Base-by-base conservation (phyloP, 495 filamentous ascomycete species). In the Talaromyces liani region DNA sequence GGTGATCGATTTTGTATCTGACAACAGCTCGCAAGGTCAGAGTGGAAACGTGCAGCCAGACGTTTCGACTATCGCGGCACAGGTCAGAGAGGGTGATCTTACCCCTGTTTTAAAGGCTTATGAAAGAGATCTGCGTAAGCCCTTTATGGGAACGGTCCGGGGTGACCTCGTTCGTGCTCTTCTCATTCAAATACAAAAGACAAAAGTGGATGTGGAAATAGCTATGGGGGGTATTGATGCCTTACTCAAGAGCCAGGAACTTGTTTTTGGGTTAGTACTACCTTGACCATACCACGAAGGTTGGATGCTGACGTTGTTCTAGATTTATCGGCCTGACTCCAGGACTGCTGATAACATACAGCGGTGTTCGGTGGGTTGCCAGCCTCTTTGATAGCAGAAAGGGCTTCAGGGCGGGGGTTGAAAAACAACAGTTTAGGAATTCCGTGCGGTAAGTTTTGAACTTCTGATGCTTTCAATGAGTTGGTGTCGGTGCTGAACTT, bases 131-230 rank as follows among this genome's bases (percentile, higher is more conserved):
- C 71, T 98, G 39, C 82, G 88, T 25, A 84, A 76, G 39, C 94
- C 94, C 22, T 86, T 98, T 47, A 76, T 84, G 33, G 92, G 92
- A 6, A 88, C 91, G 1, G 70, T 98, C 16, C 80, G 80, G 51
- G 94, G 94, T 20, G 92, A 97, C 70, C 77, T 98, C n/a, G 78
- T 97, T 55, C 86, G 94, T 58, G 89, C 94, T 24, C 83, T 98
- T 58, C 81, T 98, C 33, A 97, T 98, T 54, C 94, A 98, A 71
- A 86, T 98, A 54, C 94, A 98, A 71, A 98, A 98, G 80, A 98
- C 94, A 1, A 98, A 98, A 78, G 94, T 98, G 29, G 94, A 98
- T 67, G 88, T 98, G 8, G 94, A 98, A 73, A 87, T 98, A 62
- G 94, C 94, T 16, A 90, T 98, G 72, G 89, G 90, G 62, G 94